Evolutionary conservation across 495 filamentous ascomycete species (phyloP).

Genomic region (Mytilinidion resinicola): DNA sequence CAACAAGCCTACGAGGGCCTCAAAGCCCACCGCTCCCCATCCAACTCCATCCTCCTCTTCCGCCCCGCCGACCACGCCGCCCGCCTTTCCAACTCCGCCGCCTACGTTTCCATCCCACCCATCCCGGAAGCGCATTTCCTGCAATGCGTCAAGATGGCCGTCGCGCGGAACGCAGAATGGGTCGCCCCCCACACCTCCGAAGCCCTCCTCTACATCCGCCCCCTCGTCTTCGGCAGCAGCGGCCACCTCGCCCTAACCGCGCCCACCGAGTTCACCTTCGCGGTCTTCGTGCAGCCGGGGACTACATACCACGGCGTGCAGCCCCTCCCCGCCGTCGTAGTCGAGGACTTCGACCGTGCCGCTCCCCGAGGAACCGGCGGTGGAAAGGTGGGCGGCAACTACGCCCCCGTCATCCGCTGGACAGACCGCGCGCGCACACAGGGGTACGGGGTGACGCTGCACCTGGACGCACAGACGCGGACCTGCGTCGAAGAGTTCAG

Average conservation of each 20-base stretch:
- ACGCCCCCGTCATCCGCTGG: slow-evolving; percentile 47
- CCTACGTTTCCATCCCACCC: slow-evolving; percentile 38
- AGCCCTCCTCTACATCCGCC: slow-evolving; percentile 43
- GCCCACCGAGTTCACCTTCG: slow-evolving; percentile 38
- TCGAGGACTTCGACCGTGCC: slow-evolving; percentile 54
- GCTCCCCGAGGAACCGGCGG: slow-evolving; percentile 50
- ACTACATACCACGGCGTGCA: slow-evolving; percentile 37
- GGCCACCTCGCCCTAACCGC: slow-evolving; percentile 34
- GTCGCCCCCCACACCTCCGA: slow-evolving; percentile 40
- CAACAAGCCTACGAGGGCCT: slow-evolving; percentile 38
- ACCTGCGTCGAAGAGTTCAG: slow-evolving; percentile 45
- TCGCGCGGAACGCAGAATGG: slow-evolving; percentile 39
- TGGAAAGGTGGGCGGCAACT: slow-evolving; percentile 56
- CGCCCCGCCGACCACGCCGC: slow-evolving; percentile 36
- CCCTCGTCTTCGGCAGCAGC: slow-evolving; percentile 39
- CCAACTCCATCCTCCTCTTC: slow-evolving; percentile 40
- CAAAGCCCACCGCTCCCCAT: slow-evolving; percentile 37
- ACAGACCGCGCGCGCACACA: slow-evolving; percentile 38
- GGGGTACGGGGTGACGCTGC: slow-evolving; percentile 44
- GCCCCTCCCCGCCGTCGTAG: slow-evolving; percentile 38
- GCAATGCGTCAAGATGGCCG: slow-evolving; percentile 36
- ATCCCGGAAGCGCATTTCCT: slow-evolving; percentile 39
- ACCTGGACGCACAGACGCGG: slow-evolving; percentile 43
- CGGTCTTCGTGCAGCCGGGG: slow-evolving; percentile 40
- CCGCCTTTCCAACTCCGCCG: slow-evolving; percentile 33